Evolutionary conservation across 176 grass and related monocot genomes (phyloP).

Genomic region (Carex cristatella): DNA sequence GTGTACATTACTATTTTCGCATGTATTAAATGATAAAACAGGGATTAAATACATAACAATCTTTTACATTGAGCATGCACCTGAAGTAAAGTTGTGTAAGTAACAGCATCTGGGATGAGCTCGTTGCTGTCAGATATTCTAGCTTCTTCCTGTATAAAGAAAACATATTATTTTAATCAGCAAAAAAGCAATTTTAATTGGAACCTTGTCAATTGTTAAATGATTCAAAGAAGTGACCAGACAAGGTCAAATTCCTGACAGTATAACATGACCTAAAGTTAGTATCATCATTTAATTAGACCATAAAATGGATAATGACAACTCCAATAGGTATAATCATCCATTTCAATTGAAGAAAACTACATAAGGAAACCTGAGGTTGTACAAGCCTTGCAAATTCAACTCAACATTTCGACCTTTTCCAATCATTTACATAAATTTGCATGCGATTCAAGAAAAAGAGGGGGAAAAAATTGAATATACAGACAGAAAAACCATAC

Average conservation of each 20-base stretch:
- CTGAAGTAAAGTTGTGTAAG: slow-evolving; percentile 89
- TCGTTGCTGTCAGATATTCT: slow-evolving; percentile 37
- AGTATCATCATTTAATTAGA: not conserved
- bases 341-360: not conserved
- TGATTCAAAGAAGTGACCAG: not conserved
- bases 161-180: not conserved
- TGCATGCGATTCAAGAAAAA: not conserved
- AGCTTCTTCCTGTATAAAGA: slow-evolving; percentile 63
- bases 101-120: slow-evolving; percentile 76
- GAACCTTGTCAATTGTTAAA: not conserved
- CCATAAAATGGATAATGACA: not conserved
- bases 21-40: not conserved
- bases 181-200: not conserved
- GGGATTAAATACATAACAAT: not conserved
- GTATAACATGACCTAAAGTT: not conserved
- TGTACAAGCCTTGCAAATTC: not conserved
- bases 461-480: not conserved
- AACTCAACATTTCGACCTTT: not conserved
- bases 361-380: not conserved
- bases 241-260: not conserved
- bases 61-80: slow-evolving; percentile 18
- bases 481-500: not conserved
- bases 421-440: not conserved
- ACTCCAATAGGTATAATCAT: not conserved
- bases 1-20: not conserved